A percentile compares a stretch with the other conserved stretches of the same genome.
These are phyloP conservation scores for Sporothrix phasma DNA, from an alignment of 2,329 filamentous ascomycete species.

Conservation along the genomic window DNA sequence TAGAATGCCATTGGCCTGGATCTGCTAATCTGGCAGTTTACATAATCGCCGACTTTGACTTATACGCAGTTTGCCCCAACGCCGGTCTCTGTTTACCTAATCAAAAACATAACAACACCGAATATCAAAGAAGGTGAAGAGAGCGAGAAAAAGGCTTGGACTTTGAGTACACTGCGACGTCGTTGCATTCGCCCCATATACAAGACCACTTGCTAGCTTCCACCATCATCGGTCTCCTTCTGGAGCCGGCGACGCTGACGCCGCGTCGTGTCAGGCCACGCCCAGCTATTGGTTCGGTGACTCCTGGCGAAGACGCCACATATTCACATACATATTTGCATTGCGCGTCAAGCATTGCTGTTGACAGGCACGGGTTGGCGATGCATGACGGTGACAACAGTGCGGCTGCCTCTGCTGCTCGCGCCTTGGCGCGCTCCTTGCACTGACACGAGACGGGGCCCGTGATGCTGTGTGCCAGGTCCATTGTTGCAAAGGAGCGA, in stretches of 20 bases:
- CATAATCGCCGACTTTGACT: neutral
- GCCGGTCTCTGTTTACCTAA: neutral
- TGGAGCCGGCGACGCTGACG: neutral
- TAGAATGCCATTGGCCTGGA: neutral
- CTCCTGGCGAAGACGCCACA: neutral
- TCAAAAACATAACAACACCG: neutral
- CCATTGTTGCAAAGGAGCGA: neutral
- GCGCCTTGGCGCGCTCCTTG: neutral
- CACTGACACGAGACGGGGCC: neutral
- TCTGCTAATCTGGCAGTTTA: neutral
- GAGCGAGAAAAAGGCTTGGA: too few species aligned
- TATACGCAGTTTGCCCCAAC: neutral
- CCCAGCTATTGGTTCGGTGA: neutral
- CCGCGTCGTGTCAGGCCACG: neutral
- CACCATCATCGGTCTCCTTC: neutral
- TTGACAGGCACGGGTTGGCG: neutral
- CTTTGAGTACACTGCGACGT: too few species aligned
- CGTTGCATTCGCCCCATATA: too few species aligned
- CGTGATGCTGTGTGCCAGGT: neutral
- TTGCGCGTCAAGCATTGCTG: neutral
- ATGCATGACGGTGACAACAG: neutral
- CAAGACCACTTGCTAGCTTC: too few species aligned
- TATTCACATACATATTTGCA: too few species aligned
- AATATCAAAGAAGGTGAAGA: too few species aligned
- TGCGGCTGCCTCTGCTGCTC: neutral